Percentiles rank a stretch among this genome's conserved stretches.
These are phyloP conservation scores for Mallotus nudiflorus DNA, from an alignment of 345 rosid species.

Conservation along the genomic window DNA sequence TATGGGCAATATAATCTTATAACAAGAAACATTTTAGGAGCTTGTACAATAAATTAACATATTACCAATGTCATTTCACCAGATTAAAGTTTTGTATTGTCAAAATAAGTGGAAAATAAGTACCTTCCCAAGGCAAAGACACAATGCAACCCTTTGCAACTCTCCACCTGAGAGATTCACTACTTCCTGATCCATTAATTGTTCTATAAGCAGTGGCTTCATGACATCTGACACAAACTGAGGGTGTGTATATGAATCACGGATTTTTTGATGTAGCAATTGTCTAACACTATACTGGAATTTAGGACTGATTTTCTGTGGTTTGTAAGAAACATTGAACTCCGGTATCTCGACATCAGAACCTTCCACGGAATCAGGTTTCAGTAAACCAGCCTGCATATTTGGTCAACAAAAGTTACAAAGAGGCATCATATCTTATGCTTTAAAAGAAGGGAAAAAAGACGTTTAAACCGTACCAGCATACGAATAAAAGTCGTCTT, in stretches of 20 bases:
- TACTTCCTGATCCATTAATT: conserved; percentile 95
- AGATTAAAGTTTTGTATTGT: background rate
- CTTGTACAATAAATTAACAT: no score
- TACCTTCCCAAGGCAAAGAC: conserved; percentile 97
- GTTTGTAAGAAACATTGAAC: conserved; percentile 96
- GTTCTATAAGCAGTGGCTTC: conserved; percentile 98
- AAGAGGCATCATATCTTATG: conserved; percentile 1
- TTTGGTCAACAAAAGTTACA: conserved; percentile 18
- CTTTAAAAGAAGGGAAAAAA: conserved; percentile 5
- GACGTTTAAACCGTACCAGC: conserved; percentile 60
- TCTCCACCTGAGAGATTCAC: conserved; percentile 98
- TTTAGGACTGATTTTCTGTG: conserved; percentile 94
- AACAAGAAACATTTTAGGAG: no score
- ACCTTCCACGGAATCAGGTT: conserved; percentile 76
- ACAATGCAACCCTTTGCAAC: conserved; percentile 94
- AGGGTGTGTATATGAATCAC: conserved; percentile 91
- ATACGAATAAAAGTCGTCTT: conserved; percentile 96
- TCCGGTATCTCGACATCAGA: conserved; percentile 87
- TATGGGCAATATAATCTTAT: no score
- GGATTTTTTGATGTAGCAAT: conserved; percentile 81
- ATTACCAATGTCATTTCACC: background rate
- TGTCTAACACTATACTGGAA: conserved; percentile 76
- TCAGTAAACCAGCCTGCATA: conserved; percentile 83
- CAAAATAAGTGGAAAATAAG: conserved; percentile 6
- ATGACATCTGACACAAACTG: conserved; percentile 97